Conservation (phyloP, 208 protist genomes). For the Phytomonas francai region DNA sequence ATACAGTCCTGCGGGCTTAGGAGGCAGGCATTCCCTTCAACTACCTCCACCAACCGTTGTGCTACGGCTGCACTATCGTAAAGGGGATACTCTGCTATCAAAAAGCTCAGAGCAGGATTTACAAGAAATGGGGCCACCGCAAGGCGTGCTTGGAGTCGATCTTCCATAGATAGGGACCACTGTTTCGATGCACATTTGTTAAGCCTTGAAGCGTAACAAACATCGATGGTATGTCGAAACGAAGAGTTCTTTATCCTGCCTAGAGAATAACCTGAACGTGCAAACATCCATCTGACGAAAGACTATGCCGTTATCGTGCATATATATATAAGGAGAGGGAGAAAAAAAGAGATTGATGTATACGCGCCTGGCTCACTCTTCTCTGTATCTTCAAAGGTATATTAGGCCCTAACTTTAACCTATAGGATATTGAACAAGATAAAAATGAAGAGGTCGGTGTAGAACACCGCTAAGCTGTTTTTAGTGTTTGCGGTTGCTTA, state of each 20-base stretch:
- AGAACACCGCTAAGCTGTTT: neutral
- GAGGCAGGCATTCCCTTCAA: neutral
- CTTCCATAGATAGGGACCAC: neutral
- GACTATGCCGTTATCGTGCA: neutral
- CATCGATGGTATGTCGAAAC: neutral
- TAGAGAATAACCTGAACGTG: neutral
- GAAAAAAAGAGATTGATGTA: neutral
- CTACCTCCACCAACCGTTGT: neutral
- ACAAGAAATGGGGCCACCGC: neutral
- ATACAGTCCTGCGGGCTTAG: neutral
- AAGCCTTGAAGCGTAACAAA: neutral
- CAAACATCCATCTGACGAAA: neutral
- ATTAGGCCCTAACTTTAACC: neutral
- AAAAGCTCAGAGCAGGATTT: neutral
- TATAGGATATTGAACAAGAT: neutral
- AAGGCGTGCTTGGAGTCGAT: neutral
- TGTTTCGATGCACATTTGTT: neutral
- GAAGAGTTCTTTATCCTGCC: neutral
- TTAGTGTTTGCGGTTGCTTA: neutral
- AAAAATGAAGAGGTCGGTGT: neutral
- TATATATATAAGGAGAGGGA: neutral
- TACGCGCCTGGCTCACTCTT: neutral
- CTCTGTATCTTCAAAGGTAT: neutral
- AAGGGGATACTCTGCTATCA: neutral
- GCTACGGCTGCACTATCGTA: neutral